Conservation (phyloP, 805 yeast genomes). For the Saccharomycopsis guyanensis region DNA sequence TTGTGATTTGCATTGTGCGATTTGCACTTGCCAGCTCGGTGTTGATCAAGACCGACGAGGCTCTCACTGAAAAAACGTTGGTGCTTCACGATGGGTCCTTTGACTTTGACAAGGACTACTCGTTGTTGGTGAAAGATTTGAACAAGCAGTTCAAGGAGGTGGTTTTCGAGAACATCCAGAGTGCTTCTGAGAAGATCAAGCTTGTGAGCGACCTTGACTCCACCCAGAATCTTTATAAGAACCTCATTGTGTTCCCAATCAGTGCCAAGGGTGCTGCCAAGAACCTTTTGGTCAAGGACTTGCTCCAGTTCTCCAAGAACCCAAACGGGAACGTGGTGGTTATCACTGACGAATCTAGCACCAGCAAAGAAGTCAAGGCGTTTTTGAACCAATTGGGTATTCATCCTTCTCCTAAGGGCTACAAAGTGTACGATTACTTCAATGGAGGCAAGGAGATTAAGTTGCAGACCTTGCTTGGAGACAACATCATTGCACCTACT, state of each 20-base stretch:
- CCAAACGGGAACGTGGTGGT: conserved; percentile 72
- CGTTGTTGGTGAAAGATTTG: conserved; percentile 23
- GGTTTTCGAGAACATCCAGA: conserved; percentile 23
- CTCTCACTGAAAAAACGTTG: conserved; percentile 6
- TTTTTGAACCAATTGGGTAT: conserved; percentile 79
- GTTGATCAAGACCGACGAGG: not conserved
- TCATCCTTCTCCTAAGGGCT: conserved; percentile 71
- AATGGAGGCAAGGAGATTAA: conserved; percentile 25
- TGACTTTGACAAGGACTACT: conserved; percentile 22
- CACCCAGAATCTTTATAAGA: conserved; percentile 36
- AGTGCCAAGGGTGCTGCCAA: conserved; percentile 36
- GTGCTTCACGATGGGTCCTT: conserved; percentile 19
- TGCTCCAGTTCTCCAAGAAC: conserved; percentile 50
- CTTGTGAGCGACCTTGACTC: conserved; percentile 16
- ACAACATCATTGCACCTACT: conserved; percentile 20
- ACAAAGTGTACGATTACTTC: conserved; percentile 61
- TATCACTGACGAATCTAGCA: conserved; percentile 43
- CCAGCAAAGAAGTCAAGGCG: conserved; percentile 55
- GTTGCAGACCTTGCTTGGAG: conserved; percentile 22
- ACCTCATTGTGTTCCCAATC: conserved; percentile 53
- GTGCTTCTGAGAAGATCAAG: conserved; percentile 20
- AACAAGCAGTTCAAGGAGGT: conserved; percentile 19
- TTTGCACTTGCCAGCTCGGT: not conserved
- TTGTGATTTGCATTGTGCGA: not conserved
- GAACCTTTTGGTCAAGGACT: conserved; percentile 36